A percentile compares a stretch with the other conserved stretches of the same genome.
Evolutionary conservation across 805 yeast genomes (phyloP).

Genomic region (Starmera dryadoides): DNA sequence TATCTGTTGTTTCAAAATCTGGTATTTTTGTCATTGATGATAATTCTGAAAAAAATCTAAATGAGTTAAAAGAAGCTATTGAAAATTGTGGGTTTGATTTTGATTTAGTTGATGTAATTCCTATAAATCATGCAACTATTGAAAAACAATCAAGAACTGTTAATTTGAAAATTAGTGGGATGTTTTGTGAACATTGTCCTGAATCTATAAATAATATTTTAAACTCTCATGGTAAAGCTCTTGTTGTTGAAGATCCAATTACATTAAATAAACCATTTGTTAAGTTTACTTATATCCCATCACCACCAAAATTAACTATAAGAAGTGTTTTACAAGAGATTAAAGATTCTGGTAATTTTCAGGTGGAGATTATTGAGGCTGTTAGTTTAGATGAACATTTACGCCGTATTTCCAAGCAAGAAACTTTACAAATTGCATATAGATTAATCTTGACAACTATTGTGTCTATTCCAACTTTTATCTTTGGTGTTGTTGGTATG

Average conservation of each 20-base stretch:
- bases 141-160: constrained; percentile 47
- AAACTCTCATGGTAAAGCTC: constrained; percentile 45
- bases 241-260: constrained; percentile 48
- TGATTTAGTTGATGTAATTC: constrained; percentile 35
- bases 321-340: constrained; percentile 47
- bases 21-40: constrained; percentile 54
- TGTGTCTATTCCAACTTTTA: constrained; percentile 60
- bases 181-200: constrained; percentile 71
- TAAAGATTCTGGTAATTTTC: constrained; percentile 36
- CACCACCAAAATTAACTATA: constrained; percentile 44
- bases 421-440: constrained; percentile 35
- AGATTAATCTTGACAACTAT: constrained; percentile 43
- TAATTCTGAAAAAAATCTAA: constrained; percentile 26
- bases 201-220: constrained; percentile 42
- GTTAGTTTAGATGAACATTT: constrained; percentile 60
- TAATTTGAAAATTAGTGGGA: constrained; percentile 50
- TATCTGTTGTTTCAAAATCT: constrained; percentile 53
- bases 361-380: constrained; percentile 46
- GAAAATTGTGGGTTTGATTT: constrained; percentile 67
- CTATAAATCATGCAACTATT: constrained; percentile 39
- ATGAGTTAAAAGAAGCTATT: constrained; percentile 38
- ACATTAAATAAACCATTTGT: constrained; percentile 50
- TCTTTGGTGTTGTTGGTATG: constrained; percentile 67
- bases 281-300: constrained; percentile 59
- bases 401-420: constrained; percentile 37